Conservation (phyloP, 164 flowering plant genomes). For the Amborella trichopoda region DNA sequence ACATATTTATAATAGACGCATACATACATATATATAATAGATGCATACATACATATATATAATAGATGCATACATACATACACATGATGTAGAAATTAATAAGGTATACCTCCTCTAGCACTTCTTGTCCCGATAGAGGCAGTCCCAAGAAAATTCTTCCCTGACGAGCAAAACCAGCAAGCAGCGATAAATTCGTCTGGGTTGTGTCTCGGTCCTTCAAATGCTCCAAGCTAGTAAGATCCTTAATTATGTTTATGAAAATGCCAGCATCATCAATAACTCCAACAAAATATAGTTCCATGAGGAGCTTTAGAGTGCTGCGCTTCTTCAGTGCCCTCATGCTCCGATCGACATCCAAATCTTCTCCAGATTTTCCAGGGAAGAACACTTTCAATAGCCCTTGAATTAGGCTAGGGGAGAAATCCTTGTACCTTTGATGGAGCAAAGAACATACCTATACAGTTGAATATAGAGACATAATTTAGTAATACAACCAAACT, state of each 20-base stretch:
- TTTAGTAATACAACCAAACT: too few species aligned
- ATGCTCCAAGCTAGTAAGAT: slow-evolving; percentile 74
- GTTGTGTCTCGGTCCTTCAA: slow-evolving; percentile 88
- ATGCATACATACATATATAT: too few species aligned
- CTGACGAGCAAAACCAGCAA: slow-evolving; percentile 92
- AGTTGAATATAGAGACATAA: slow-evolving; percentile 3
- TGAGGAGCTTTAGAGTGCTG: slow-evolving; percentile 69
- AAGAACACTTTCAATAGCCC: slow-evolving; percentile 79
- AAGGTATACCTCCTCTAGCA: slow-evolving; percentile 63
- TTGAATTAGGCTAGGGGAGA: slow-evolving; percentile 69
- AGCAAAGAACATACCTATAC: slow-evolving; percentile 85
- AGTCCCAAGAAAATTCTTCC: slow-evolving; percentile 84
- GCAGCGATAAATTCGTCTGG: slow-evolving; percentile 82
- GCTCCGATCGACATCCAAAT: slow-evolving; percentile 65
- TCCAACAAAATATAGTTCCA: slow-evolving; percentile 93
- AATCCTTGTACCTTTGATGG: slow-evolving; percentile 94
- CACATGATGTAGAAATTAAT: neutral
- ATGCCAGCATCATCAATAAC: slow-evolving; percentile 67
- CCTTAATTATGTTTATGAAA: slow-evolving; percentile 72
- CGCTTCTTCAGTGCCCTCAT: slow-evolving; percentile 92
- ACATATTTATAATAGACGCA: too few species aligned
- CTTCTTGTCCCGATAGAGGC: slow-evolving; percentile 63
- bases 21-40: too few species aligned
- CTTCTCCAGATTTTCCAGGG: slow-evolving; percentile 84
- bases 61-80: too few species aligned